Percentiles rank a stretch among this genome's conserved stretches.
phyloP scores from a whole-genome alignment of 2,329 filamentous ascomycete species.

The Hymenoscyphus repandus region DNA sequence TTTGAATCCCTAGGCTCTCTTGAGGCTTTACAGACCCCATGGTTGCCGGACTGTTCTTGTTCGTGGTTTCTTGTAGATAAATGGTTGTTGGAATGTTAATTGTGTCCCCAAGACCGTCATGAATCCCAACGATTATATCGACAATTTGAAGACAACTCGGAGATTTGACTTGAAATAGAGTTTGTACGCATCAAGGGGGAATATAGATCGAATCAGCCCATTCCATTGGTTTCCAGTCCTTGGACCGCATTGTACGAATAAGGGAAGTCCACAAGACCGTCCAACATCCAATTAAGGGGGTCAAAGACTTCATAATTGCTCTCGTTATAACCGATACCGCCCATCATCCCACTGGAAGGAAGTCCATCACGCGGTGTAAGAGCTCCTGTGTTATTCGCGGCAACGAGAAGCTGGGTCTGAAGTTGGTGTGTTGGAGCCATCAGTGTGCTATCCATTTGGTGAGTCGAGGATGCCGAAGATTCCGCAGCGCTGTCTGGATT shows the following conservation, averaged over 20 bases:
- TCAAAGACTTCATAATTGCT: slow-evolving; percentile 85
- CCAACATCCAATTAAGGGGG: slow-evolving; percentile 88
- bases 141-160: too few relatives aligned
- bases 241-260: slow-evolving; percentile 57
- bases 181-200: too few relatives aligned
- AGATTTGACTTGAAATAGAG: too few relatives aligned
- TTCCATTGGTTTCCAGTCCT: slow-evolving; percentile 37
- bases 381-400: slow-evolving; percentile 12
- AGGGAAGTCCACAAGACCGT: slow-evolving; percentile 77
- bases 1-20: too few relatives aligned
- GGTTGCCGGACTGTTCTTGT: not conserved
- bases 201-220: slow-evolving; percentile 18
- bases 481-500: slow-evolving; percentile 75
- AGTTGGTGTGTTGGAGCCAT: slow-evolving; percentile 35
- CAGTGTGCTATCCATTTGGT: slow-evolving; percentile 57
- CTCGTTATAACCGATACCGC: slow-evolving; percentile 51
- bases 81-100: too few relatives aligned
- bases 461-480: slow-evolving; percentile 64
- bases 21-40: not conserved
- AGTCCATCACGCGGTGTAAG: slow-evolving; percentile 24
- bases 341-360: slow-evolving; percentile 21
- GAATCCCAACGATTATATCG: too few relatives aligned
- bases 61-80: too few relatives aligned
- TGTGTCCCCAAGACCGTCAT: too few relatives aligned
- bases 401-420: slow-evolving; percentile 21